These are phyloP conservation scores for Avena sativa DNA, from an alignment of 176 grass and related monocot genomes.

Conservation along the genomic window DNA sequence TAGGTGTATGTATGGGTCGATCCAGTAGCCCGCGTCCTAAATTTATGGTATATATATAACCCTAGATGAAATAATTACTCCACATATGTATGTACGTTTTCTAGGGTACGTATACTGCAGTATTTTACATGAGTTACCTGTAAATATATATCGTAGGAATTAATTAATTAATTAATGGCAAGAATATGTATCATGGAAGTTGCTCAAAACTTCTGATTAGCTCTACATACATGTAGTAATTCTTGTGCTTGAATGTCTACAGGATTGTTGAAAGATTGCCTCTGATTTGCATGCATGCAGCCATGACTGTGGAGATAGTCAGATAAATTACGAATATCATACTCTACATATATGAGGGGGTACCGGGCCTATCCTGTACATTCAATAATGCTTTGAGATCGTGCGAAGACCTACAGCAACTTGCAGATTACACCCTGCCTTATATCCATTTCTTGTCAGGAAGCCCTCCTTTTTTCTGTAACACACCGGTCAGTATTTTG, in stretches of 20 bases:
- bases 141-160: slow-evolving; percentile 44
- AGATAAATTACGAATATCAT: too few species aligned
- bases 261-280: too few species aligned
- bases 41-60: not conserved
- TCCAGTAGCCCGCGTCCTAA: slow-evolving; percentile 23
- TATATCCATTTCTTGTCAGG: too few species aligned
- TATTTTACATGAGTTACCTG: slow-evolving; percentile 41
- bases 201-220: slow-evolving; percentile 25
- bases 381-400: too few species aligned
- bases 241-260: not conserved
- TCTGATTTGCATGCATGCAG: not conserved
- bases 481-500: too few species aligned
- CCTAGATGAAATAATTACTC: slow-evolving; percentile 36
- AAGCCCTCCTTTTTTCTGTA: too few species aligned
- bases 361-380: too few species aligned
- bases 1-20: slow-evolving; percentile 12
- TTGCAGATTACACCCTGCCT: too few species aligned
- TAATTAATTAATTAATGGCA: slow-evolving; percentile 9
- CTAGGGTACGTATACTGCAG: slow-evolving; percentile 10
- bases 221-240: not conserved
- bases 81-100: not conserved
- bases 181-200: slow-evolving; percentile 30
- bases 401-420: too few species aligned
- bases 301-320: not conserved
- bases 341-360: too few species aligned